These are phyloP conservation scores for Lachnellula occidentalis DNA, from an alignment of 2,329 filamentous ascomycete genomes.

Conservation along the genomic window DNA sequence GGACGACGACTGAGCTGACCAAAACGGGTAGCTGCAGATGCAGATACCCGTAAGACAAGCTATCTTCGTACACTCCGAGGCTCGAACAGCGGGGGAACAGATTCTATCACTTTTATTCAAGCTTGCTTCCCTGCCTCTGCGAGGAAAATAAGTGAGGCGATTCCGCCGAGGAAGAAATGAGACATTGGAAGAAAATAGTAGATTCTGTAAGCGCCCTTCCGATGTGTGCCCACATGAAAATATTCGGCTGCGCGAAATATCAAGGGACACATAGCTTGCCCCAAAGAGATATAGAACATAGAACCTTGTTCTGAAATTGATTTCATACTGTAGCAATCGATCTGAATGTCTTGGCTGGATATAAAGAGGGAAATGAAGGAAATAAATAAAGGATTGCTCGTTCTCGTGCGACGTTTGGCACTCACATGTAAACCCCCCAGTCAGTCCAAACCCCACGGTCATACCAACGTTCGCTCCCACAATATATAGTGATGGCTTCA, in stretches of 20 bases:
- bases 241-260: neutral
- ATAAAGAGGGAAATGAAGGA: neutral
- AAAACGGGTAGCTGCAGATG: conserved; percentile 20
- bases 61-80: conserved; percentile 7
- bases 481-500: neutral
- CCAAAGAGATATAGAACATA: neutral
- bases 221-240: neutral
- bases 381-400: neutral
- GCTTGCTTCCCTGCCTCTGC: conserved; percentile 5
- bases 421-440: neutral
- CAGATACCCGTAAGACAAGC: conserved; percentile 13
- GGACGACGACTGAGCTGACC: conserved; percentile 9
- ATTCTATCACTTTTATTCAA: conserved; percentile 11
- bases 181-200: neutral
- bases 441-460: conserved; percentile 6
- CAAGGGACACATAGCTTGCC: neutral
- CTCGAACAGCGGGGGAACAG: conserved; percentile 2
- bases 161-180: neutral
- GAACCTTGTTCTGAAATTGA: neutral
- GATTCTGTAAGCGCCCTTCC: neutral
- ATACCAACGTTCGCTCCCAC: neutral
- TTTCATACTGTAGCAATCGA: neutral
- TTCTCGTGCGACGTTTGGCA: neutral
- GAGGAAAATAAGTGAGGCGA: conserved; percentile 1
- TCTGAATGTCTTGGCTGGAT: neutral